phyloP scores from a whole-genome alignment of 2,329 filamentous ascomycete species.

The Aspergillus fumigatus region DNA sequence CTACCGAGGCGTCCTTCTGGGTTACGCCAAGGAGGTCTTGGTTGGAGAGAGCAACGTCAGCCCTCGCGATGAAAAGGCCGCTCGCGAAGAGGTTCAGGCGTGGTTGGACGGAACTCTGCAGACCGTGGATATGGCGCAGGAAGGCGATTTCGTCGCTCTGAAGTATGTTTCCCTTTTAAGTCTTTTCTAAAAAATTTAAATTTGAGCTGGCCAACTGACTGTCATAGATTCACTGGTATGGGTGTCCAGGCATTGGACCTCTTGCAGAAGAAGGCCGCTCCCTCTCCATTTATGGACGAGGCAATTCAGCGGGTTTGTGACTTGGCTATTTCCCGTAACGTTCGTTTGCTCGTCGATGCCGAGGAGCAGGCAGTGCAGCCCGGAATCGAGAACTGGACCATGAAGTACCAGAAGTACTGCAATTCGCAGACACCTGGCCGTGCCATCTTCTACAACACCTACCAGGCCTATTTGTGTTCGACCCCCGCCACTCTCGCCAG shows the following conservation, averaged over 20 bases:
- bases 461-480: slow-evolving; percentile 51
- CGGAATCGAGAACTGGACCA: slow-evolving; percentile 50
- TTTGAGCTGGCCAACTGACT: slow-evolving; percentile 2
- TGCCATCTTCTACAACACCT: slow-evolving; percentile 52
- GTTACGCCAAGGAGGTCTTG: slow-evolving; percentile 54
- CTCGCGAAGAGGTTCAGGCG: slow-evolving; percentile 31
- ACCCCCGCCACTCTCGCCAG: slow-evolving; percentile 42
- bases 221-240: slow-evolving; percentile 45
- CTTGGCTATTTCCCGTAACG: slow-evolving; percentile 38
- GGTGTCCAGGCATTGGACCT: slow-evolving; percentile 40
- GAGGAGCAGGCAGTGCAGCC: slow-evolving; percentile 51
- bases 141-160: slow-evolving; percentile 50
- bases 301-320: slow-evolving; percentile 44
- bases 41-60: slow-evolving; percentile 35
- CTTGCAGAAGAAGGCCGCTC: slow-evolving; percentile 35
- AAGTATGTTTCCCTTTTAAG: slow-evolving; percentile 40
- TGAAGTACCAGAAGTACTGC: slow-evolving; percentile 50
- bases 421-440: slow-evolving; percentile 43
- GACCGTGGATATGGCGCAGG: slow-evolving; percentile 49
- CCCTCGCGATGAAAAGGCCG: slow-evolving; percentile 26
- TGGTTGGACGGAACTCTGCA: slow-evolving; percentile 53
- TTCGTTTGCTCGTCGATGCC: slow-evolving; percentile 50
- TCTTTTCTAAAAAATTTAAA: background rate
- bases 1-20: slow-evolving; percentile 50
- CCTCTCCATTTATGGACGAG: slow-evolving; percentile 38